These are phyloP conservation scores for Urochloa ruziziensis DNA, from an alignment of 176 grass and related monocot genomes.

Conservation along the genomic window DNA sequence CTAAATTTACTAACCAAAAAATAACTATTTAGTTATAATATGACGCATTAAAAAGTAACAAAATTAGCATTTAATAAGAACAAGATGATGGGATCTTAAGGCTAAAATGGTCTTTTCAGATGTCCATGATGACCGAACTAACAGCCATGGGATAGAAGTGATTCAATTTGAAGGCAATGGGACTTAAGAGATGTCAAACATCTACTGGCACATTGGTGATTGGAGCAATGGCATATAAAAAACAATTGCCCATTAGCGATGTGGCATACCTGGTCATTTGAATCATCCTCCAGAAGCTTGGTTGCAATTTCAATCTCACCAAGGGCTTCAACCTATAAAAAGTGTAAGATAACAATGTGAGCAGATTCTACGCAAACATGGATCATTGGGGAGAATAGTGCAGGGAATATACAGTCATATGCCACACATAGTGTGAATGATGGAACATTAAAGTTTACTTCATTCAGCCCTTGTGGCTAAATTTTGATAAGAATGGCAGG, in stretches of 20 bases:
- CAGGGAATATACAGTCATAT: not conserved
- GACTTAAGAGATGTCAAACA: not conserved
- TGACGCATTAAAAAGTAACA: not conserved
- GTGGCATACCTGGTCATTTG: constrained; percentile 57
- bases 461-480: not conserved
- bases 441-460: constrained; percentile 6
- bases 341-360: constrained; percentile 11
- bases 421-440: not conserved
- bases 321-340: constrained; percentile 81
- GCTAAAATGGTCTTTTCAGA: not conserved
- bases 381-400: not conserved
- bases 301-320: constrained; percentile 96
- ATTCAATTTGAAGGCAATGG: not conserved
- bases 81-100: not conserved
- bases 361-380: constrained; percentile 3
- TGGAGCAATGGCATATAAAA: not conserved
- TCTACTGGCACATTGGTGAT: not conserved
- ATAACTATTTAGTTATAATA: not conserved
- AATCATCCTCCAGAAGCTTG: constrained; percentile 77
- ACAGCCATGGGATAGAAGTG: not conserved
- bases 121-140: not conserved
- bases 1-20: not conserved
- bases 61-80: not conserved
- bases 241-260: not conserved
- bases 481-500: not conserved